These are phyloP conservation scores for Fusarium beomiforme DNA, from an alignment of 2,329 filamentous ascomycete genomes.

Conservation along the genomic window DNA sequence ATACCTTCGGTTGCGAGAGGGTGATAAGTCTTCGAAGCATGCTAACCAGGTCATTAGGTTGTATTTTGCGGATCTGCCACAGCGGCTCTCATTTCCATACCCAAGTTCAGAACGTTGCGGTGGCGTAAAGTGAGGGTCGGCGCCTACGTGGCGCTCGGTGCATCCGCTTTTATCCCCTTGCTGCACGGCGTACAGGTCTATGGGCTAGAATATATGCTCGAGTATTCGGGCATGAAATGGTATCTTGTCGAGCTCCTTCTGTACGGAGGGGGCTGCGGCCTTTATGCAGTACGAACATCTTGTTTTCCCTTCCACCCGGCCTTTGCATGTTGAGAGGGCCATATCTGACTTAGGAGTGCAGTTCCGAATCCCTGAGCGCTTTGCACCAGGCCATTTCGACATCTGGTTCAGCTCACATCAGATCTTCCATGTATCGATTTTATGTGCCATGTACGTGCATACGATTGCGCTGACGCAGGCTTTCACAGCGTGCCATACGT, in stretches of 20 bases:
- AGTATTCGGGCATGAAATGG: background rate
- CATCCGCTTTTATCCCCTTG: background rate
- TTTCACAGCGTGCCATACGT: background rate
- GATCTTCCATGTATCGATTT: background rate
- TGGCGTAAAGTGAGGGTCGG: background rate
- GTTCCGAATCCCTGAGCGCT: background rate
- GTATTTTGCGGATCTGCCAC: background rate
- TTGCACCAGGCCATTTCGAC: background rate
- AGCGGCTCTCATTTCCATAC: background rate
- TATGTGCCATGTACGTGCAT: background rate
- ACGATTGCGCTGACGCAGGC: background rate
- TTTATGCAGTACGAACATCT: background rate
- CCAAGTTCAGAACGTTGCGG: background rate
- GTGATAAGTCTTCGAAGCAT: background rate
- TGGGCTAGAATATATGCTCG: background rate
- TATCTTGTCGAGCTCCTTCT: background rate
- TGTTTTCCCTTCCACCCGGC: rapidly evolving
- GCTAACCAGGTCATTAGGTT: background rate
- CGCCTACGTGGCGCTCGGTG: background rate
- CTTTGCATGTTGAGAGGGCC: background rate
- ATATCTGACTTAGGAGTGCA: rapidly evolving
- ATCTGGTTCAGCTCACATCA: background rate
- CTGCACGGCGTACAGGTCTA: background rate
- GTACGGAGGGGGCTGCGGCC: background rate
- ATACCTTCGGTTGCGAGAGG: background rate